A percentile compares a stretch with the other conserved stretches of the same genome.
These are phyloP conservation scores for Conticribra weissflogii DNA, from an alignment of 108 stramenopile species.

Conservation along the genomic window DNA sequence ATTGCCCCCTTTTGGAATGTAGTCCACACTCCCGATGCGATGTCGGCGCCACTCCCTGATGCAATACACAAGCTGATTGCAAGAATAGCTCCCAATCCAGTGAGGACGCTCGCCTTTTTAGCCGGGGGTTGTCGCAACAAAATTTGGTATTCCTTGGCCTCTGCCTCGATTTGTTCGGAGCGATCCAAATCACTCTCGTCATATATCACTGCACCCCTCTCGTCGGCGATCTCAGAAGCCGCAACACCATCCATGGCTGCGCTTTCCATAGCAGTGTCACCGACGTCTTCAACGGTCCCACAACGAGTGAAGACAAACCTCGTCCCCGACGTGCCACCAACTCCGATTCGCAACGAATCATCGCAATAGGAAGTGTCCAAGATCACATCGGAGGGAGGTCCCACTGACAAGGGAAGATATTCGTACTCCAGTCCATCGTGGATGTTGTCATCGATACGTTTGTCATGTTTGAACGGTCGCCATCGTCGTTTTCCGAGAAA, in stretches of 20 bases:
- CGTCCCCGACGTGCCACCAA: constrained; percentile 75
- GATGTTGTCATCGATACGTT: not conserved
- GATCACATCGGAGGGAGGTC: constrained; percentile 68
- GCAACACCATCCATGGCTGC: not conserved
- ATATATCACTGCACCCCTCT: no score
- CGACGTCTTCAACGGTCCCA: no score
- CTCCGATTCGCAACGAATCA: constrained; percentile 57
- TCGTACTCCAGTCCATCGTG: not conserved
- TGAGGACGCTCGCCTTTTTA: constrained; percentile 26
- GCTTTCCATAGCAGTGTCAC: not conserved
- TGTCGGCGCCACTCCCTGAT: constrained; percentile 10
- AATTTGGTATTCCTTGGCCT: constrained; percentile 32
- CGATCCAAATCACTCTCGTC: no score
- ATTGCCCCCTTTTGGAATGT: not conserved
- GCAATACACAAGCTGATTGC: constrained; percentile 27
- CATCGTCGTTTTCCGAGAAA: constrained; percentile 43
- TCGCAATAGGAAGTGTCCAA: constrained; percentile 74
- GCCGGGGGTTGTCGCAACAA: constrained; percentile 30
- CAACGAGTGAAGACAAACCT: constrained; percentile 64
- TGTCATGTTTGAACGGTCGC: no score
- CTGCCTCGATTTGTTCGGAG: constrained; percentile 17
- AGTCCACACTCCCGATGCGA: not conserved
- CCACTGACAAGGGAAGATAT: constrained; percentile 48
- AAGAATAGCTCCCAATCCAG: constrained; percentile 21
- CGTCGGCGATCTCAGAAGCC: not conserved